A percentile compares a stretch with the other conserved stretches of the same genome.
Conservation (phyloP, 208 protist genomes). For the Crithidia brevicula region DNA sequence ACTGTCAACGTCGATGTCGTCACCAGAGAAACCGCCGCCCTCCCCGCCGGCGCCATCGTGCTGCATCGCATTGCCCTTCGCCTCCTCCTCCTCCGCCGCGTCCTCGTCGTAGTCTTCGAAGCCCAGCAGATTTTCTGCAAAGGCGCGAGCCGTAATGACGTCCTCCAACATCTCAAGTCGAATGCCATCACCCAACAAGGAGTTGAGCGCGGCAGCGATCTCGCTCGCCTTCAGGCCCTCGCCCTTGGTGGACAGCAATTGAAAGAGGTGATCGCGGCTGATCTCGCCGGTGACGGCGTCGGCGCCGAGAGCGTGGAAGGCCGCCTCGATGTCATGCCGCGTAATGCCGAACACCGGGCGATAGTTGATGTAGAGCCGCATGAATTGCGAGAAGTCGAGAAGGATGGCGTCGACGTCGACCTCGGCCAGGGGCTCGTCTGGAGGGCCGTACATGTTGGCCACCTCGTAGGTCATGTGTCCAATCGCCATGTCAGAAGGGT, state of each 20-base stretch:
- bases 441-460: slow-evolving; percentile 76
- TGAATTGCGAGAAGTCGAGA: slow-evolving; percentile 91
- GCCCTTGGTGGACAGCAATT: slow-evolving; percentile 67
- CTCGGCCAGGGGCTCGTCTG: slow-evolving; percentile 61
- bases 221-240: slow-evolving; percentile 81
- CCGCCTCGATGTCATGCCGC: slow-evolving; percentile 86
- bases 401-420: slow-evolving; percentile 79
- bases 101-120: slow-evolving; percentile 90
- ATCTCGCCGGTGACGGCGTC: slow-evolving; percentile 74
- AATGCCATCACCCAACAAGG: slow-evolving; percentile 89
- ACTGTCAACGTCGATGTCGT: slow-evolving; percentile 10
- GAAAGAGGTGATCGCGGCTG: slow-evolving; percentile 74
- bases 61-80: neutral
- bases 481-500: slow-evolving; percentile 94
- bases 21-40: neutral
- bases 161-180: slow-evolving; percentile 89
- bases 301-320: slow-evolving; percentile 86
- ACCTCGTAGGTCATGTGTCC: slow-evolving; percentile 94
- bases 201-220: slow-evolving; percentile 76
- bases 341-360: slow-evolving; percentile 92
- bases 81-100: neutral
- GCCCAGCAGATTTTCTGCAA: slow-evolving; percentile 90
- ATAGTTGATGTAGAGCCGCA: slow-evolving; percentile 96
- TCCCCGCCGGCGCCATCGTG: slow-evolving; percentile 7
- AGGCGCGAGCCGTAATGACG: slow-evolving; percentile 83